A percentile compares a stretch with the other conserved stretches of the same genome.
These are phyloP conservation scores for Fusarium tricinctum DNA, from an alignment of 2,329 filamentous ascomycete genomes.

Conservation along the genomic window DNA sequence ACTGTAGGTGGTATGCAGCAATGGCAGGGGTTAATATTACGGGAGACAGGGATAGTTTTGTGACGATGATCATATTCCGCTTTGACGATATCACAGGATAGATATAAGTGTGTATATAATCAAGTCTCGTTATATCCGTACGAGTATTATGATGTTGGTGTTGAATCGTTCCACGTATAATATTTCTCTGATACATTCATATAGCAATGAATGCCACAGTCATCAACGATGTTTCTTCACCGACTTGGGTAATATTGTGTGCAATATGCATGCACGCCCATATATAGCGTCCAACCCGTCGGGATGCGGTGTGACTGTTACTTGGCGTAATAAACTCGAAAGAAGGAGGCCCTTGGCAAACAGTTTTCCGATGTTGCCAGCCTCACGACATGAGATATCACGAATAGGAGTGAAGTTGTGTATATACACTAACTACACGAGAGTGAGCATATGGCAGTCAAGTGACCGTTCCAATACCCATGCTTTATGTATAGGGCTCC, in stretches of 20 bases:
- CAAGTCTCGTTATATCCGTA: background rate
- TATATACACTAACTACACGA: background rate
- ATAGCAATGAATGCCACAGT: background rate
- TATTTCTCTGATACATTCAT: background rate
- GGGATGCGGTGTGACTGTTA: conserved; percentile 30
- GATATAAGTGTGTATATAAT: background rate
- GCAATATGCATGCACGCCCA: background rate
- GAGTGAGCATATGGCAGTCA: background rate
- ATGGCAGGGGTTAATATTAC: conserved; percentile 13
- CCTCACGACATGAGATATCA: conserved; percentile 8
- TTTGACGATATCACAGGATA: conserved; percentile 14
- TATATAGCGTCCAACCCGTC: conserved; percentile 9
- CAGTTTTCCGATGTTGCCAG: conserved; percentile 18
- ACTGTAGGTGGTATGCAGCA: conserved; percentile 4
- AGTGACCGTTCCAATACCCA: background rate
- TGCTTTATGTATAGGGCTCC: conserved; percentile 5
- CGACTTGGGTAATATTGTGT: conserved; percentile 14
- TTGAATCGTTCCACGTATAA: background rate
- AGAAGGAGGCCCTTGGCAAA: background rate
- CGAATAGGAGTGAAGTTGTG: background rate
- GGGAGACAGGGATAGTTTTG: conserved; percentile 10
- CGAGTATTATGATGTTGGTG: background rate
- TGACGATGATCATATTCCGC: background rate
- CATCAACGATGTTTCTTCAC: conserved; percentile 3
- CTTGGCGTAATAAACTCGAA: background rate